These are phyloP conservation scores for Termitomyces bulborhizus DNA, from an alignment of 768 basidiomycete genomes.

Conservation along the genomic window DNA sequence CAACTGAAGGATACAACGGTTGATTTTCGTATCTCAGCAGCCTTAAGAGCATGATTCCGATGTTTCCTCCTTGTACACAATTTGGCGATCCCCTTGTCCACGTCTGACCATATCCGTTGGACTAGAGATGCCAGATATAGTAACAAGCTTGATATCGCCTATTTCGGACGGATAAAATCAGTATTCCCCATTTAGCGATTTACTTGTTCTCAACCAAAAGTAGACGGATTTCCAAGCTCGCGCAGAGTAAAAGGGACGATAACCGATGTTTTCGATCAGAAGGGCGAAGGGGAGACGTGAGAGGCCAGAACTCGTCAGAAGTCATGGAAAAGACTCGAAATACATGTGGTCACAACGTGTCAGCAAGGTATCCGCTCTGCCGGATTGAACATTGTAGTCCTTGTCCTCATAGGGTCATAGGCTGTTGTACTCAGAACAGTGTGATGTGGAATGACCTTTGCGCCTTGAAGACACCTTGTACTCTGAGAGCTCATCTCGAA, in stretches of 20 bases:
- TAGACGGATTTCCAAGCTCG: background rate
- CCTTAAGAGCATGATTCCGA: constrained; percentile 33
- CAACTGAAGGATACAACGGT: constrained; percentile 22
- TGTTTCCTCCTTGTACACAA: constrained; percentile 29
- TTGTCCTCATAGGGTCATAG: background rate
- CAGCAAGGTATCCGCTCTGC: constrained; percentile 1
- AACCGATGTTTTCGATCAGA: constrained; percentile 6
- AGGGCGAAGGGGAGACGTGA: constrained; percentile 1
- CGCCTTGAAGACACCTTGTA: background rate
- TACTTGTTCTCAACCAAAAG: constrained; percentile 25
- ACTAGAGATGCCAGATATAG: constrained; percentile 16
- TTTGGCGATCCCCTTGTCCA: constrained; percentile 41
- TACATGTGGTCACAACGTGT: constrained; percentile 2
- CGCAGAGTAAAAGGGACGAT: background rate
- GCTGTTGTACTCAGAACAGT: background rate
- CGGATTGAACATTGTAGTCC: background rate
- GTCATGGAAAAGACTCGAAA: background rate
- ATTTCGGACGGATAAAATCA: constrained; percentile 9
- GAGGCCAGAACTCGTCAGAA: background rate
- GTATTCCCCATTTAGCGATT: constrained; percentile 24
- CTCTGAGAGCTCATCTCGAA: background rate
- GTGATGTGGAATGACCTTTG: background rate
- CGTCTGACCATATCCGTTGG: constrained; percentile 10
- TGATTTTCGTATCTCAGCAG: constrained; percentile 12
- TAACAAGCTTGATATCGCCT: constrained; percentile 17